Conservation (phyloP, 2,329 filamentous ascomycete species). For the Emergomyces pasteurianus region DNA sequence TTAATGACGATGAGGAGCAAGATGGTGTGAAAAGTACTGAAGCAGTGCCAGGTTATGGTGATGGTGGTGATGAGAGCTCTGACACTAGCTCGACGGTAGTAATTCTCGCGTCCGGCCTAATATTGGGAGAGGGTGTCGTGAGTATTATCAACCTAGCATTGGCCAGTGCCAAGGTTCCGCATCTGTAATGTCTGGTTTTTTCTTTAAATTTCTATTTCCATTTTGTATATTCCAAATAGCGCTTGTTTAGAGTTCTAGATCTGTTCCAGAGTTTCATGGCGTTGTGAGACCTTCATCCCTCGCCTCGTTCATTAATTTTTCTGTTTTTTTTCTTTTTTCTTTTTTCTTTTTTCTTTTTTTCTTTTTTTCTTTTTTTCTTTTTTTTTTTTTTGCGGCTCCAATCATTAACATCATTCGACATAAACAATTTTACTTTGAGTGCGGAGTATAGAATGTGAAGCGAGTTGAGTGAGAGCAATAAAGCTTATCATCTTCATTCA, state of each 20-base stretch:
- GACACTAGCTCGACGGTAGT: slow-evolving; percentile 55
- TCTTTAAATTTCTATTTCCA: not conserved
- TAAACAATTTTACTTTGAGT: too few species aligned
- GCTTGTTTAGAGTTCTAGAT: not conserved
- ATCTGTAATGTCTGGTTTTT: slow-evolving; percentile 34
- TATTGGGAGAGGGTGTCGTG: slow-evolving; percentile 80
- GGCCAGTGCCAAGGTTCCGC: slow-evolving; percentile 64
- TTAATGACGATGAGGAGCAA: not conserved
- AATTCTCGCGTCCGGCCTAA: slow-evolving; percentile 79
- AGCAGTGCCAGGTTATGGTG: not conserved
- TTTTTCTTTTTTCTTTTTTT: not conserved
- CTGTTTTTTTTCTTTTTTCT: too few species aligned
- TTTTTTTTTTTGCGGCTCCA: too few species aligned
- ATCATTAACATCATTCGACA: too few species aligned
- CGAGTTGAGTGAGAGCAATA: too few species aligned
- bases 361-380: too few species aligned
- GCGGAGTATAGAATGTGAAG: too few species aligned
- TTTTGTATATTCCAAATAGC: not conserved
- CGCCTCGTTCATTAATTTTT: too few species aligned
- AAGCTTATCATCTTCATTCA: too few species aligned
- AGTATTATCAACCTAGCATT: slow-evolving; percentile 83
- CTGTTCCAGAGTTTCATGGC: not conserved
- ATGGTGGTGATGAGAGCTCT: slow-evolving; percentile 31
- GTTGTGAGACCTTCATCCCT: not conserved
- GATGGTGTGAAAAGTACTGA: not conserved